Evolutionary conservation across 2,329 filamentous ascomycete genomes (phyloP).

Genomic region (Nannizzia gypsea): DNA sequence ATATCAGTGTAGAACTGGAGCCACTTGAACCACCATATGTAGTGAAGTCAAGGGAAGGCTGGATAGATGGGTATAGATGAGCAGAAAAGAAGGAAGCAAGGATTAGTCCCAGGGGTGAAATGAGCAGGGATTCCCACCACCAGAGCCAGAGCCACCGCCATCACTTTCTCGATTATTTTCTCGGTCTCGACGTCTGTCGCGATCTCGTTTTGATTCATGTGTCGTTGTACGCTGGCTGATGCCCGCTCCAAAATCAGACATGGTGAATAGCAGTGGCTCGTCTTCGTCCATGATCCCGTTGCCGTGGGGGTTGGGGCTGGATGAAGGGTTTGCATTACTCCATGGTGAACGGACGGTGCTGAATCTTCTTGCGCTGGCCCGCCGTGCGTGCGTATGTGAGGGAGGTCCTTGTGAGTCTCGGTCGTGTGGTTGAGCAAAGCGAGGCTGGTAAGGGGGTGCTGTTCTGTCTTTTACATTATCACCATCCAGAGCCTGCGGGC

Average conservation of each 20-base stretch:
- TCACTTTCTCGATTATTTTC: slow-evolving; percentile 10
- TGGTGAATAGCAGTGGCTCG: slow-evolving; percentile 35
- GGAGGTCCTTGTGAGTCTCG: slow-evolving; percentile 28
- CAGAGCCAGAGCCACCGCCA: slow-evolving; percentile 22
- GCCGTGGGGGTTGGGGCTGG: background rate
- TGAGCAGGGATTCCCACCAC: slow-evolving; percentile 13
- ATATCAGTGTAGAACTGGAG: too few species aligned
- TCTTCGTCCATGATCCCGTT: slow-evolving; percentile 27
- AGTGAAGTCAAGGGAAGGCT: background rate
- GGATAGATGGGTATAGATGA: background rate
- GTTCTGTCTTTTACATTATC: background rate
- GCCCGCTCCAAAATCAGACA: slow-evolving; percentile 34
- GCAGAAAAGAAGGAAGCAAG: background rate
- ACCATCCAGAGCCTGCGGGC: background rate
- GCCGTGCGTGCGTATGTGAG: slow-evolving; percentile 28
- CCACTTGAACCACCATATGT: too few species aligned
- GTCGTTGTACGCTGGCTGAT: background rate
- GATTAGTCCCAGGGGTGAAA: slow-evolving; percentile 6
- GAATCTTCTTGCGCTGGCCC: slow-evolving; percentile 23
- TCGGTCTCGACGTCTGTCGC: background rate
- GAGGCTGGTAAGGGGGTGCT: slow-evolving; percentile 23
- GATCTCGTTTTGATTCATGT: background rate
- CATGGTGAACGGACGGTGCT: slow-evolving; percentile 24
- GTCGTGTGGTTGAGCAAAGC: slow-evolving; percentile 27
- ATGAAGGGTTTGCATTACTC: slow-evolving; percentile 14